Percentiles rank a stretch among this genome's conserved stretches.
Evolutionary conservation across 2,329 filamentous ascomycete genomes (phyloP).

Genomic region (Colletotrichum tabaci): DNA sequence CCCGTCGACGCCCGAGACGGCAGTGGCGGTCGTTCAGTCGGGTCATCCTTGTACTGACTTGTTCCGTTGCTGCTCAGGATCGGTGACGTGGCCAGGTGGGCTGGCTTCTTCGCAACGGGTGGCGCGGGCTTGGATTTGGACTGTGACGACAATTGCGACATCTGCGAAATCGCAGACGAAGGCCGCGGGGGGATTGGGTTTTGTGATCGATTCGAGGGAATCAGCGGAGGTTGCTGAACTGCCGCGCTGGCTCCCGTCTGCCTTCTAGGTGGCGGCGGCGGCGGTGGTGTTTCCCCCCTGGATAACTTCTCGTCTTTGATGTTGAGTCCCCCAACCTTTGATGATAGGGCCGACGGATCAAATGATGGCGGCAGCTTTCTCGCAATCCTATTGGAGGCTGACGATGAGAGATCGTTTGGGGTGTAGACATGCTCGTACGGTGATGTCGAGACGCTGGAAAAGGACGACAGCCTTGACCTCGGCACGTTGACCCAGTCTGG

Average conservation of each 20-base stretch:
- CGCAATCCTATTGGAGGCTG: constrained; percentile 60
- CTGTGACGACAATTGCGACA: constrained; percentile 51
- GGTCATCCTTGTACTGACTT: constrained; percentile 41
- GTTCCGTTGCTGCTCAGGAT: constrained; percentile 44
- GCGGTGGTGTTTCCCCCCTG: constrained; percentile 58
- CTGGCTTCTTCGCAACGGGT: constrained; percentile 75
- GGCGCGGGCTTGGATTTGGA: constrained; percentile 62
- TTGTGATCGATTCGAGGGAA: constrained; percentile 31
- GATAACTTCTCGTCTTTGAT: constrained; percentile 57
- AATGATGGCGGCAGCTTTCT: constrained; percentile 68
- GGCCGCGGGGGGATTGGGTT: constrained; percentile 50
- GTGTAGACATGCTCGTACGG: constrained; percentile 72
- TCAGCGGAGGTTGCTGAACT: constrained; percentile 34
- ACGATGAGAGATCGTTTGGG: constrained; percentile 62
- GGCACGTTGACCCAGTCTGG: constrained; percentile 86
- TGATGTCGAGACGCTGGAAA: constrained; percentile 71
- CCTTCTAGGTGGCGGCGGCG: constrained; percentile 62
- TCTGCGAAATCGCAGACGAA: constrained; percentile 53
- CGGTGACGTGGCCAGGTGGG: constrained; percentile 61
- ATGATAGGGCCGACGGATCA: constrained; percentile 62
- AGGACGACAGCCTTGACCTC: constrained; percentile 66
- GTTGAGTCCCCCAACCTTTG: constrained; percentile 61
- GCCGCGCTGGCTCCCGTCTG: constrained; percentile 48
- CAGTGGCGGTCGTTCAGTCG: constrained; percentile 45
- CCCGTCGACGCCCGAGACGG: constrained; percentile 40